These are phyloP conservation scores for Penicillium verrucosum DNA, from an alignment of 2,329 filamentous ascomycete species.

Conservation along the genomic window DNA sequence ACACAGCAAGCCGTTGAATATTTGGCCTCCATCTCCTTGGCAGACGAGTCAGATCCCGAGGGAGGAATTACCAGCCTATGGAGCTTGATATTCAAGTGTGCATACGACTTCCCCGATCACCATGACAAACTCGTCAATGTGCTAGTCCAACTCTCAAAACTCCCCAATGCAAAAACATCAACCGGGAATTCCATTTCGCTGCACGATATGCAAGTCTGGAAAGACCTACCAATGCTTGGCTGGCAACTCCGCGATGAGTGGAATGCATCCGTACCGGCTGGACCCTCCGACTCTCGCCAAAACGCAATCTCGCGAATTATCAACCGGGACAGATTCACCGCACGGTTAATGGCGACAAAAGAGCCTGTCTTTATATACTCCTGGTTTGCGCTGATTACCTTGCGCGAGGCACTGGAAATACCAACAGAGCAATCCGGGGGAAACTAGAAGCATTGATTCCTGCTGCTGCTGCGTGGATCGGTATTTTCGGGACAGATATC, in stretches of 20 bases:
- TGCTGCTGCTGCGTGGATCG: conserved; percentile 2
- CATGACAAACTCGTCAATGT: not conserved
- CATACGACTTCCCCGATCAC: not conserved
- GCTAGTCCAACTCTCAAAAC: not conserved
- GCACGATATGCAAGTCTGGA: conserved; percentile 12
- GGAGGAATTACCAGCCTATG: not conserved
- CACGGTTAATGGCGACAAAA: not conserved
- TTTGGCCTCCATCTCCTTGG: not conserved
- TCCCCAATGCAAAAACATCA: not conserved
- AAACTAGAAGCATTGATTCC: not conserved
- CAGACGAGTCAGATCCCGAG: not conserved
- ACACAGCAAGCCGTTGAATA: not conserved
- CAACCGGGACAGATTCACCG: not conserved
- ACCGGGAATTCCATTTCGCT: not conserved
- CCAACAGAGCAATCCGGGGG: not conserved
- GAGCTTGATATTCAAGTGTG: conserved; percentile 2
- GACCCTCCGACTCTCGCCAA: not conserved
- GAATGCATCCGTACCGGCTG: conserved; percentile 6
- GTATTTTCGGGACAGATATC: not conserved
- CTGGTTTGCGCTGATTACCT: not conserved
- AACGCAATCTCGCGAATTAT: not conserved
- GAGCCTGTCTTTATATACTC: conserved; percentile 1
- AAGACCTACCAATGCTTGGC: conserved; percentile 11
- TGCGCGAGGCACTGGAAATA: not conserved
- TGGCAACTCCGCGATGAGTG: conserved; percentile 11